phyloP scores from a whole-genome alignment of 2,329 filamentous ascomycete genomes.

The Clonostachys rhizophaga region DNA sequence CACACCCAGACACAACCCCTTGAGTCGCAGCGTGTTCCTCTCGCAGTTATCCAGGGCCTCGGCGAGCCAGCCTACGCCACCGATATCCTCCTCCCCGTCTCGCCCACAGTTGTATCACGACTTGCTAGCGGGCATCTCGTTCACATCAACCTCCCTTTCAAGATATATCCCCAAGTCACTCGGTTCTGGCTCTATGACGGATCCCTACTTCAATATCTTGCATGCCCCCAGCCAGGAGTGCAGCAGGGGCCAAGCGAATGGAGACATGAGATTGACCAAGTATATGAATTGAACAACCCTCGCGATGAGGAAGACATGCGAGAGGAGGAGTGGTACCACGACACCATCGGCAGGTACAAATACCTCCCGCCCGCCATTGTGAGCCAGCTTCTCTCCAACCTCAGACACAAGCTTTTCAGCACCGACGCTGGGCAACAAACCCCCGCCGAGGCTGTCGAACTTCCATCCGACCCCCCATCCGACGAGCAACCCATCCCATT shows the following conservation, averaged over 20 bases:
- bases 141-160: slow-evolving; percentile 51
- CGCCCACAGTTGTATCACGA: slow-evolving; percentile 36
- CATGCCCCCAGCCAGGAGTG: slow-evolving; percentile 41
- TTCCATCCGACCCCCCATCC: slow-evolving; percentile 2
- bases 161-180: slow-evolving; percentile 45
- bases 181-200: slow-evolving; percentile 60
- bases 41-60: slow-evolving; percentile 41
- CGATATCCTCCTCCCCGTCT: slow-evolving; percentile 49
- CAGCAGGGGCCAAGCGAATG: slow-evolving; percentile 26
- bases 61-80: slow-evolving; percentile 42
- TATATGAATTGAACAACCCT: slow-evolving; percentile 61
- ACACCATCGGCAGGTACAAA: slow-evolving; percentile 30
- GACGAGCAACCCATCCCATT: background rate
- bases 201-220: slow-evolving; percentile 53
- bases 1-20: slow-evolving; percentile 20
- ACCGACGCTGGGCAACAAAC: slow-evolving; percentile 15
- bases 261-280: slow-evolving; percentile 27
- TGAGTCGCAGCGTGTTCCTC: slow-evolving; percentile 44
- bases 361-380: slow-evolving; percentile 54
- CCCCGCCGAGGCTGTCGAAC: slow-evolving; percentile 7
- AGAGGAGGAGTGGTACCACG: slow-evolving; percentile 45
- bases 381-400: slow-evolving; percentile 52
- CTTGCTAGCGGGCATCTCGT: slow-evolving; percentile 46
- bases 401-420: slow-evolving; percentile 43
- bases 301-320: slow-evolving; percentile 45